A percentile compares a stretch with the other conserved stretches of the same genome.
Evolutionary conservation across 2,329 filamentous ascomycete species (phyloP).

Genomic region (Colletotrichum sp.): DNA sequence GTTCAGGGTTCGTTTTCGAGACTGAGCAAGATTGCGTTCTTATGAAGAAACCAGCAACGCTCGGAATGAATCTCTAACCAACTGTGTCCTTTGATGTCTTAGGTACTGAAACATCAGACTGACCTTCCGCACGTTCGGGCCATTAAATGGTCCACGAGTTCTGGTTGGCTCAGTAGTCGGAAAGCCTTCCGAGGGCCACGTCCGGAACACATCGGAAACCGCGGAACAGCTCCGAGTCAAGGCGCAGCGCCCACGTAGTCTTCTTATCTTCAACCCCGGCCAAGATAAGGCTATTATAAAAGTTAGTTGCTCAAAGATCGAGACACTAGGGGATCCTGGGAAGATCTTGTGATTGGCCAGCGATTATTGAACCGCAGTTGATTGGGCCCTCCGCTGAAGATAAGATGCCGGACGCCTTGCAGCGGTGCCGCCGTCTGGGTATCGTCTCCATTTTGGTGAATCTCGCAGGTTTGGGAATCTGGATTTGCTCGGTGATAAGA

Average conservation of each 20-base stretch:
- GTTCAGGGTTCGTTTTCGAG: not conserved
- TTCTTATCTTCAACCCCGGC: conserved; percentile 15
- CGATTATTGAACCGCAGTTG: not conserved
- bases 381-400: conserved; percentile 4
- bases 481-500: not conserved
- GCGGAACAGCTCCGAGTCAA: not conserved
- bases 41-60: not conserved
- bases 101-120: not conserved
- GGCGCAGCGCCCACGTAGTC: not conserved
- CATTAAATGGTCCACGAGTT: not conserved
- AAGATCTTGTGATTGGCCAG: not conserved
- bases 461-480: not conserved
- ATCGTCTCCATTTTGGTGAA: not conserved
- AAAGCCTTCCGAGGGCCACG: not conserved
- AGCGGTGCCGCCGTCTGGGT: not conserved
- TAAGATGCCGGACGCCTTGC: not conserved
- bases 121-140: not conserved
- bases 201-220: not conserved
- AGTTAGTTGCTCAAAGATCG: not conserved
- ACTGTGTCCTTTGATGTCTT: not conserved
- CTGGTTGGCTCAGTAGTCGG: not conserved
- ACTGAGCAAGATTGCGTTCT: not conserved
- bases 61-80: not conserved
- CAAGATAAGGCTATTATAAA: not conserved
- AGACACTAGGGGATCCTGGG: not conserved